These are phyloP conservation scores for Cladosporium oxysporum DNA, from an alignment of 2,329 filamentous ascomycete genomes.

Conservation along the genomic window DNA sequence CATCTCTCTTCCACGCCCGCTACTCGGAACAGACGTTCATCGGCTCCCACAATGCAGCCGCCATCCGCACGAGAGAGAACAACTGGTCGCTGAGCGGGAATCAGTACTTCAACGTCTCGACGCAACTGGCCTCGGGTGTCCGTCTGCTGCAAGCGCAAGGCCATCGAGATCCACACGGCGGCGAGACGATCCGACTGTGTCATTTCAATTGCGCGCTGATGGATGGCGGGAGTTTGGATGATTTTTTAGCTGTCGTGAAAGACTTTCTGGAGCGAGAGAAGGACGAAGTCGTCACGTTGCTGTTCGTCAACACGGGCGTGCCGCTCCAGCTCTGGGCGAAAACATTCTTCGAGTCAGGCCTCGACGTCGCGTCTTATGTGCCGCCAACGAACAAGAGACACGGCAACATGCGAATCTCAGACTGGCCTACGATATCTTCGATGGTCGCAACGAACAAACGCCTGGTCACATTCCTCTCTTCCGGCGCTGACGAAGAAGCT, in stretches of 20 bases:
- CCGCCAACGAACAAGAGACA: conserved; percentile 33
- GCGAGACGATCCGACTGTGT: conserved; percentile 58
- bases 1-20: conserved; percentile 55
- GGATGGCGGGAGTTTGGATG: conserved; percentile 53
- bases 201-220: conserved; percentile 64
- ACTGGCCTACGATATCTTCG: conserved; percentile 47
- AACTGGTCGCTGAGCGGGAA: conserved; percentile 36
- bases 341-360: conserved; percentile 54
- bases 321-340: conserved; percentile 48
- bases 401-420: conserved; percentile 30
- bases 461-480: conserved; percentile 49
- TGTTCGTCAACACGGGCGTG: conserved; percentile 43
- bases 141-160: conserved; percentile 67
- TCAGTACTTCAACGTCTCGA: conserved; percentile 60
- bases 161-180: conserved; percentile 52
- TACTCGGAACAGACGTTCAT: conserved; percentile 63
- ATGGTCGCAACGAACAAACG: conserved; percentile 46
- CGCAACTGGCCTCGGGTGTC: conserved; percentile 62
- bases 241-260: conserved; percentile 59
- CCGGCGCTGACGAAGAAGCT: conserved; percentile 40
- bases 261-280: conserved; percentile 55
- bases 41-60: conserved; percentile 66
- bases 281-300: conserved; percentile 31
- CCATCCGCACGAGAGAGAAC: conserved; percentile 49
- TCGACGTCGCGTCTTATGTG: conserved; percentile 46